These are phyloP conservation scores for Noccaea caerulescens DNA, from an alignment of 345 rosid species.

Conservation along the genomic window DNA sequence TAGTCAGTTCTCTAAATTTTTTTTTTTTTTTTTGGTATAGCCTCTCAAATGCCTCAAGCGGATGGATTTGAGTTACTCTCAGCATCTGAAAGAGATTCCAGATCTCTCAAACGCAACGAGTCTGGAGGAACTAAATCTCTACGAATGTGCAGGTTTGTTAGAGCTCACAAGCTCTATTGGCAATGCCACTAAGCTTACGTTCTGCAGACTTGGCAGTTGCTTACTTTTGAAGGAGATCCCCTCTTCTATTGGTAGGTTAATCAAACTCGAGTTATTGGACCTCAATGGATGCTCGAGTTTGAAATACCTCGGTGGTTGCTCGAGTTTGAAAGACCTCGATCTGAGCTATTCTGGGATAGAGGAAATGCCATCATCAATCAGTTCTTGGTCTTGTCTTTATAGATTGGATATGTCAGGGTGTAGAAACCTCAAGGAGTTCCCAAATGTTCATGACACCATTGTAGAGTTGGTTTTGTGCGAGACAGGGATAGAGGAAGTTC, in stretches of 20 bases:
- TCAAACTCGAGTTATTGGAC: slow-evolving; percentile 6
- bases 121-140: slow-evolving; percentile 25
- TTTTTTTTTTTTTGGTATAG: background rate
- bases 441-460: slow-evolving; percentile 27
- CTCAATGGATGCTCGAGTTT: slow-evolving; percentile 30
- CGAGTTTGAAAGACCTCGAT: background rate
- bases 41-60: slow-evolving; percentile 12
- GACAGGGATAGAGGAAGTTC: slow-evolving; percentile 19
- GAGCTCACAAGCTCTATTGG: slow-evolving; percentile 19
- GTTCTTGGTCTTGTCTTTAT: background rate
- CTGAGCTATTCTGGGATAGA: slow-evolving; percentile 9
- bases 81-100: slow-evolving; percentile 29
- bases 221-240: slow-evolving; percentile 17
- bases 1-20: background rate
- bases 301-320: slow-evolving; percentile 14
- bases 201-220: background rate
- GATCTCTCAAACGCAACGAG: slow-evolving; percentile 32
- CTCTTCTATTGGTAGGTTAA: background rate
- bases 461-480: background rate
- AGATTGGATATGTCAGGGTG: slow-evolving; percentile 9
- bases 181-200: slow-evolving; percentile 19
- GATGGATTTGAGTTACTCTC: slow-evolving; percentile 12
- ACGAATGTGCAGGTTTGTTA: background rate
- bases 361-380: slow-evolving; percentile 31
- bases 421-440: slow-evolving; percentile 26